phyloP scores from a whole-genome alignment of 2,329 filamentous ascomycete genomes.

The Trichoderma simmonsii region DNA sequence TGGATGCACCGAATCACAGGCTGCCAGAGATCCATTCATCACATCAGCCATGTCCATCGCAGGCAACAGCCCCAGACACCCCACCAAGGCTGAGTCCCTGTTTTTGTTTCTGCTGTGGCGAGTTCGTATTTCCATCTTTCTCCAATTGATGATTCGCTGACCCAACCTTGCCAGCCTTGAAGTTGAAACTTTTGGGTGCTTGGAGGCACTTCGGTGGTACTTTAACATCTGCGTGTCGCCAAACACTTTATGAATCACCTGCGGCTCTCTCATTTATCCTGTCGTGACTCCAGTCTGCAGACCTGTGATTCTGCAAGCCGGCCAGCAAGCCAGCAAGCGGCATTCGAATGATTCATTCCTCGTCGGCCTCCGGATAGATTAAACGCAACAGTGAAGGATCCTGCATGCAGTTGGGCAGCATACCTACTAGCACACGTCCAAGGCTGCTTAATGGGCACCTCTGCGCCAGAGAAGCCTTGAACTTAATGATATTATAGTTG shows the following conservation, averaged over 20 bases:
- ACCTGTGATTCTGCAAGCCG: not conserved
- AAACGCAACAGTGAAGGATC: not conserved
- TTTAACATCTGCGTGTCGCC: not conserved
- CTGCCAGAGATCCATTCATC: not conserved
- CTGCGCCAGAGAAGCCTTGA: not conserved
- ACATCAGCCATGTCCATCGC: not conserved
- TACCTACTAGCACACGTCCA: not conserved
- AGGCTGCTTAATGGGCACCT: not conserved
- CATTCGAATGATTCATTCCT: not conserved
- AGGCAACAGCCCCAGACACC: conserved; percentile 1
- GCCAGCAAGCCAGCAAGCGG: not conserved
- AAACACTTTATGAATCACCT: not conserved
- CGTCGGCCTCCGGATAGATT: not conserved
- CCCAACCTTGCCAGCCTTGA: not conserved
- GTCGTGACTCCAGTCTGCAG: not conserved
- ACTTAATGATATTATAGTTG: not conserved
- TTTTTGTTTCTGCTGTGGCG: not conserved
- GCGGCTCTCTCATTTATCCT: not conserved
- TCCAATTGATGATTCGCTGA: not conserved
- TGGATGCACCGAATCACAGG: not conserved
- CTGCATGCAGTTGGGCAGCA: not conserved
- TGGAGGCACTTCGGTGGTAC: not conserved
- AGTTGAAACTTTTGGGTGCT: not conserved
- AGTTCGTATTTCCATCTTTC: not conserved
- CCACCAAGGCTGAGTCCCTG: not conserved